Percentiles rank a stretch among this genome's conserved stretches.
Evolutionary conservation across 192 early-diverging fungal genomes (phyloP).

Genomic region (Coemansia sp.): DNA sequence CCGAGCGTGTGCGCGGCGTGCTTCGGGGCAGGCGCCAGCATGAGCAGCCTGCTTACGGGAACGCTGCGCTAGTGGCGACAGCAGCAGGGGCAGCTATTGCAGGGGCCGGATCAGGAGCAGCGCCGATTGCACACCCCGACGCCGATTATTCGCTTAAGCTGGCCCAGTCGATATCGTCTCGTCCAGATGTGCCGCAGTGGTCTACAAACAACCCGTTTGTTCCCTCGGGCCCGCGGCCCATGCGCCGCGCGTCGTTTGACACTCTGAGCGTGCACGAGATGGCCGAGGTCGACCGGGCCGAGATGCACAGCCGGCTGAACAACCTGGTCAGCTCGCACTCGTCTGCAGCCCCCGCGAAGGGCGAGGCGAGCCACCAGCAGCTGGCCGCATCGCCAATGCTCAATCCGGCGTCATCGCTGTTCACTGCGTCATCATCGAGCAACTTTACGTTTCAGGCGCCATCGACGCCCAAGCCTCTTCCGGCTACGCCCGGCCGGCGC

Average conservation of each 20-base stretch:
- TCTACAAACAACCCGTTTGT: constrained; percentile 16
- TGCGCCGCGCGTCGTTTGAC: constrained; percentile 46
- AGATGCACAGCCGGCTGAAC: constrained; percentile 41
- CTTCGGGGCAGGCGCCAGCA: constrained; percentile 19
- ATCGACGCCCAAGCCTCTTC: constrained; percentile 15
- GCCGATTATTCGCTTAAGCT: constrained; percentile 1
- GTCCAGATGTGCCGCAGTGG: neutral
- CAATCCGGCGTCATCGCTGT: neutral
- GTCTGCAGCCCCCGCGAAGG: neutral
- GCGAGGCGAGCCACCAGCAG: neutral
- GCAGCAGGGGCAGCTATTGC: no score
- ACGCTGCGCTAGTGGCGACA: no score
- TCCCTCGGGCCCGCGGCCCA: neutral
- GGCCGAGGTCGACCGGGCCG: constrained; percentile 34
- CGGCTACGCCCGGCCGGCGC: constrained; percentile 22
- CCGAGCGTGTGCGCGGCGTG: constrained; percentile 30
- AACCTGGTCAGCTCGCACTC: constrained; percentile 28
- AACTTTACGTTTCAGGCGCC: constrained; percentile 30
- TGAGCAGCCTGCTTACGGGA: no score
- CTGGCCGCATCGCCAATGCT: neutral
- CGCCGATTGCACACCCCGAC: neutral
- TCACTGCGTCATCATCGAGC: constrained; percentile 23
- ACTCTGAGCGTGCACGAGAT: constrained; percentile 49
- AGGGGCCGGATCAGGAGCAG: neutral
- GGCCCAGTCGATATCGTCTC: neutral